These are phyloP conservation scores for Cercophora sp. DNA, from an alignment of 495 filamentous ascomycete species.

Conservation along the genomic window DNA sequence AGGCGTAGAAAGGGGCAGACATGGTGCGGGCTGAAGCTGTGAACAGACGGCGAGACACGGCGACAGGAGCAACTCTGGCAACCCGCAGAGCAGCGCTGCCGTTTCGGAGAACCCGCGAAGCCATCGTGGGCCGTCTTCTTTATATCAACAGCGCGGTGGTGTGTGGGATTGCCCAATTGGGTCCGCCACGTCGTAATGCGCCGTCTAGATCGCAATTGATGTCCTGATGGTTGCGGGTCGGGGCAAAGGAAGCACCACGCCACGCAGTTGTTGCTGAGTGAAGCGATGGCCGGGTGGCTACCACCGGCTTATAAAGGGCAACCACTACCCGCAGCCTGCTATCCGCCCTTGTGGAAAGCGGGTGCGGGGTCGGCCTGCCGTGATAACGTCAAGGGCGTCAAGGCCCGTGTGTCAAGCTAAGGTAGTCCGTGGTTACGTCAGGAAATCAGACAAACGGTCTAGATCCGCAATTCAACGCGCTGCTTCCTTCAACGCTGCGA, in stretches of 20 bases:
- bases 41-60: slow-evolving; percentile 21
- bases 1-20: slow-evolving; percentile 56
- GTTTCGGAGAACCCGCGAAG: background rate
- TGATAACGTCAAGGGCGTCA: slow-evolving; percentile 5
- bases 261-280: background rate
- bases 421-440: no score
- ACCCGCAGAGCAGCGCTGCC: background rate
- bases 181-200: background rate
- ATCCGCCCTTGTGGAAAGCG: background rate
- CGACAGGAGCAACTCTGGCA: background rate
- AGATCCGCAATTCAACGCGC: background rate
- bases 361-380: background rate
- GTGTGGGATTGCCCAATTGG: background rate
- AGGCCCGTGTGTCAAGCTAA: background rate
- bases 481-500: background rate
- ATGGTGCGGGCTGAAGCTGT: slow-evolving; percentile 32
- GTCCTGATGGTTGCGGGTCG: slow-evolving; percentile 6
- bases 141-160: background rate
- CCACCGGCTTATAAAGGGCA: slow-evolving; percentile 12
- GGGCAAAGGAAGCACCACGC: slow-evolving; percentile 8
- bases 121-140: slow-evolving; percentile 6
- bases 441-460: background rate
- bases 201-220: background rate
- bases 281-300: slow-evolving; percentile 1
- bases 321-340: background rate